Evolutionary conservation across 1,284 basidiomycete genomes (phyloP).

Genomic region (Anthracocystis setariae): DNA sequence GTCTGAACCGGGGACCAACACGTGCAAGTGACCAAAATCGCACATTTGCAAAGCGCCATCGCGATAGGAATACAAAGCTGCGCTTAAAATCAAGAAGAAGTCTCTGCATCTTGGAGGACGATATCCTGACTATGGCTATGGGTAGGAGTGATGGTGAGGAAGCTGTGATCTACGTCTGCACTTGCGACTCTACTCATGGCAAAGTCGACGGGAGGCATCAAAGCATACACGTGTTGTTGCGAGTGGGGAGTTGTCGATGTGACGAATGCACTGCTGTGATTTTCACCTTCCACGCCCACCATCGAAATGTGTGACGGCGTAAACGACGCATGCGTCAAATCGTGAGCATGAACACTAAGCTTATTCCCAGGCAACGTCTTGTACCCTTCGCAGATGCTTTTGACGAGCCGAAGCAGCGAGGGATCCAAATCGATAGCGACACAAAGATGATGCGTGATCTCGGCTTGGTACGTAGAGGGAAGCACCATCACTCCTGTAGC

Average conservation of each 20-base stretch:
- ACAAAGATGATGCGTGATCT: constrained; percentile 60
- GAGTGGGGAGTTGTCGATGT: constrained; percentile 14
- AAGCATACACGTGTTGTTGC: background rate
- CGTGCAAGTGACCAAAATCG: background rate
- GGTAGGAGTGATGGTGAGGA: constrained; percentile 17
- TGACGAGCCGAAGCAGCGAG: constrained; percentile 35
- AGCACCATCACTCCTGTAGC: constrained; percentile 27
- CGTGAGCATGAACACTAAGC: constrained; percentile 19
- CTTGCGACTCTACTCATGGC: constrained; percentile 16
- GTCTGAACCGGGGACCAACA: too few relatives aligned
- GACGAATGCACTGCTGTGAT: constrained; percentile 8
- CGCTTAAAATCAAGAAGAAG: constrained; percentile 1
- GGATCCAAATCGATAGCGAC: constrained; percentile 61
- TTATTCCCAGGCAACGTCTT: constrained; percentile 34
- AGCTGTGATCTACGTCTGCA: constrained; percentile 16
- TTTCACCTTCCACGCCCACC: constrained; percentile 1
- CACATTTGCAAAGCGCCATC: background rate
- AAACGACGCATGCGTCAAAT: constrained; percentile 12
- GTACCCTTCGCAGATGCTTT: constrained; percentile 52
- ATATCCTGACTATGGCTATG: constrained; percentile 14
- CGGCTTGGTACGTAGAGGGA: constrained; percentile 39
- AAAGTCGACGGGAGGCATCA: constrained; percentile 26
- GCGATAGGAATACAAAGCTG: too few relatives aligned
- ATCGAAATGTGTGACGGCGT: constrained; percentile 17
- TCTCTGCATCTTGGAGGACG: constrained; percentile 28